Base-by-base conservation (phyloP, 2,329 filamentous ascomycete species). In the Aspergillus sp. region DNA sequence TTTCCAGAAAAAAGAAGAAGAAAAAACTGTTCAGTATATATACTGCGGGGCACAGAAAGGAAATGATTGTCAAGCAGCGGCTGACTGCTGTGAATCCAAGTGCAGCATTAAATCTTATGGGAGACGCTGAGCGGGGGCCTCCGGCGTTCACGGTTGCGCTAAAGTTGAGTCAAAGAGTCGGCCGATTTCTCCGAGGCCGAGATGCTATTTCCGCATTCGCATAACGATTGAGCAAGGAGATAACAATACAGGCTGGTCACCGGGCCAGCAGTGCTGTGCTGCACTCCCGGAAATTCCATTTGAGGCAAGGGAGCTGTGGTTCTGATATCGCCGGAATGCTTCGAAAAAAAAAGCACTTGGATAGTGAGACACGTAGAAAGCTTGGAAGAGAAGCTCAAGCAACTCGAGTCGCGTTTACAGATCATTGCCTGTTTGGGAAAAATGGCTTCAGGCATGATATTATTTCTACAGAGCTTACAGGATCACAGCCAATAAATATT, bases 181-280 rank as follows among this genome's bases (percentile, higher is more conserved):
- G 43, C 51, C 52, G n/a, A 23, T 14, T 48, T 55, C 19, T 48
- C 52, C 52, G 43, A 48, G 40, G 44, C 31, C 44, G 44, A 55
- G 44, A 55, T 54, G 19, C 19, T 11, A 45, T 31, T 48, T 27
- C 40, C 17, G 31, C 31, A 31, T 31, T 31, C 27, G 27, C 27
- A 31, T 48, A n/a, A n/a, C 21, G 31, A 48, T 31, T 9, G 27
- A 35, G 27, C 15, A 3, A 17, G 15, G 45, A 19, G 27, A 8
- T n/a, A 8, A 21, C 8, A 9, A 21, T 48, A 12, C 44, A n/a
- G 7, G 44, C 23, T 37, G 35, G 15, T 37, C 35, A 3, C 21
- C 3, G 21, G 21, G 21, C 21, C 3, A 7, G 14, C 35, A 37
- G 35, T 37, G 35, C 7, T 12, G 5, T 15, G 4, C 15, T n/a